phyloP scores from a whole-genome alignment of 352 stramenopile genomes.

The Pythium grandisporangium region DNA sequence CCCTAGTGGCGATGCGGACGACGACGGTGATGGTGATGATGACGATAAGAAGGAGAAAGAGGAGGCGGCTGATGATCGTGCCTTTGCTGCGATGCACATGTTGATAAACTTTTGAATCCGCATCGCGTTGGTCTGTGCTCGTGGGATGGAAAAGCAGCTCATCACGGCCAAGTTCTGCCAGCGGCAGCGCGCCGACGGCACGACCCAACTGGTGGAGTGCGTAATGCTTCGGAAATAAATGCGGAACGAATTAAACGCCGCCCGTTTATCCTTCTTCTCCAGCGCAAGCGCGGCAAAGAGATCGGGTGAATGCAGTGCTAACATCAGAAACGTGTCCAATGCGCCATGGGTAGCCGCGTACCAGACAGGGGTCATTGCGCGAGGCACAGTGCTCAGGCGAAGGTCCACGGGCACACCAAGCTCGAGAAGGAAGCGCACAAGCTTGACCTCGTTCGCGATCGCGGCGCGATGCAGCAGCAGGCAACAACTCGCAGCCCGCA shows the following conservation, averaged over 20 bases:
- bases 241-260: too few relatives aligned
- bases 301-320: slow-evolving; percentile 20
- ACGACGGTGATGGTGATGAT: too few relatives aligned
- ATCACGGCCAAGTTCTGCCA: slow-evolving; percentile 52
- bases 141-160: slow-evolving; percentile 30
- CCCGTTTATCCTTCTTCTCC: too few relatives aligned
- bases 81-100: slow-evolving; percentile 18
- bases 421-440: slow-evolving; percentile 35
- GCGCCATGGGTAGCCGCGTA: slow-evolving; percentile 34
- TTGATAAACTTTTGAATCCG: slow-evolving; percentile 46
- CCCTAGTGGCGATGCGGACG: too few relatives aligned
- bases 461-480: slow-evolving; percentile 42
- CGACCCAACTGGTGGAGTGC: slow-evolving; percentile 14
- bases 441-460: slow-evolving; percentile 23
- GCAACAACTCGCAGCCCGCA: slow-evolving; percentile 30
- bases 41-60: too few relatives aligned
- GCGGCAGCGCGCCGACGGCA: slow-evolving; percentile 17
- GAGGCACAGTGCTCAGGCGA: slow-evolving; percentile 15
- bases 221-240: slow-evolving; percentile 15
- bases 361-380: slow-evolving; percentile 24
- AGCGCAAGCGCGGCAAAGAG: slow-evolving; percentile 8
- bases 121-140: slow-evolving; percentile 16
- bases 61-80: too few relatives aligned
- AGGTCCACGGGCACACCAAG: slow-evolving; percentile 32
- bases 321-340: slow-evolving; percentile 28